Evolutionary conservation across 345 rosid species (phyloP).

Genomic region (Kandelia obovata): DNA sequence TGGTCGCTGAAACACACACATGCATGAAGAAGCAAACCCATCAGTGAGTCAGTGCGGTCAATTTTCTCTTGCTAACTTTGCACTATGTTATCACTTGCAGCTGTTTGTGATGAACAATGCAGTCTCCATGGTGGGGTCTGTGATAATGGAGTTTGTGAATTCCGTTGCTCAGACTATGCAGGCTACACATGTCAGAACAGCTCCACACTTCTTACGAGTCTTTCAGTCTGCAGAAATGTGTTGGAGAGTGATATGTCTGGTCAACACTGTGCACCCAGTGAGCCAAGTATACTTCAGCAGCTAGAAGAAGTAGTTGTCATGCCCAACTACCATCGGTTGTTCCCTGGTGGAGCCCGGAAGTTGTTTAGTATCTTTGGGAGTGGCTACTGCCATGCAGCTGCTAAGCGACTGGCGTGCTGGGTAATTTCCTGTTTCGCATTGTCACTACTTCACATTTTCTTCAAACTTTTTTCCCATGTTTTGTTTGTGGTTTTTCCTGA

Average conservation of each 20-base stretch:
- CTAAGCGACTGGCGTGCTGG: constrained; percentile 96
- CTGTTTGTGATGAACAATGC: constrained; percentile 95
- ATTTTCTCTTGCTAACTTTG: constrained; percentile 7
- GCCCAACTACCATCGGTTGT: constrained; percentile 88
- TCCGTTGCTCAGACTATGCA: constrained; percentile 98
- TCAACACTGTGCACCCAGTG: constrained; percentile 95
- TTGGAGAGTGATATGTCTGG: constrained; percentile 69
- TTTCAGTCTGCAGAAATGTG: constrained; percentile 81
- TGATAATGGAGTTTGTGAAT: constrained; percentile 97
- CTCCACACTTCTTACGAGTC: constrained; percentile 73
- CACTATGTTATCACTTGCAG: constrained; percentile 39
- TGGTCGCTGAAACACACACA: too few species aligned
- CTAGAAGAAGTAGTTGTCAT: constrained; percentile 95
- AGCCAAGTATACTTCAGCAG: constrained; percentile 84
- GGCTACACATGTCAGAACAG: constrained; percentile 98
- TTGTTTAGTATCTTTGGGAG: constrained; percentile 70
- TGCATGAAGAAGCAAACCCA: too few species aligned
- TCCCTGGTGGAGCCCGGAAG: constrained; percentile 85
- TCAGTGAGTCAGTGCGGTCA: neutral
- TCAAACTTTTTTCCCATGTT: neutral
- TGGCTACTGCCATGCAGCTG: constrained; percentile 82
- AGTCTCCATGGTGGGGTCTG: constrained; percentile 99
- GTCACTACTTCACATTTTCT: neutral
- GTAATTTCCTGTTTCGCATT: constrained; percentile 32
- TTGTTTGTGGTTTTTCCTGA: neutral